Percentiles rank a stretch among this genome's conserved stretches.
These are phyloP conservation scores for Periconia digitata DNA, from an alignment of 2,329 filamentous ascomycete species.

Conservation along the genomic window DNA sequence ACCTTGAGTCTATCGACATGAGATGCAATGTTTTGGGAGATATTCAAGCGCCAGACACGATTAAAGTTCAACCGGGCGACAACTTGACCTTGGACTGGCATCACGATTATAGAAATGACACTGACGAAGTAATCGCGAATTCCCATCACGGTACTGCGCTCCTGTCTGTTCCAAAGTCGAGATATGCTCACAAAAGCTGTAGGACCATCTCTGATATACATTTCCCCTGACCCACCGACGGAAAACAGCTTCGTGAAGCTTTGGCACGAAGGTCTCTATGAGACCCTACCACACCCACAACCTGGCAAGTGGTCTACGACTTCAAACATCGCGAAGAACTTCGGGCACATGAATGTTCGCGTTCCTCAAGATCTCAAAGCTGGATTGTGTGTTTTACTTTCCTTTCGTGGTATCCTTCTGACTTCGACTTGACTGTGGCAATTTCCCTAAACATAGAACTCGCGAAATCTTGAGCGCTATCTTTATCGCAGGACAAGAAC, in stretches of 20 bases:
- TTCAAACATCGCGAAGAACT: constrained; percentile 22
- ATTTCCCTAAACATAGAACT: too few relatives aligned
- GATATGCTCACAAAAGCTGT: background rate
- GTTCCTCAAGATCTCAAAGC: constrained; percentile 40
- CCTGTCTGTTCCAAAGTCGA: background rate
- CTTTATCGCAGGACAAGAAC: too few relatives aligned
- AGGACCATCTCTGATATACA: constrained; percentile 45
- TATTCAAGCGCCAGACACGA: constrained; percentile 38
- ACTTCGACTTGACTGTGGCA: too few relatives aligned
- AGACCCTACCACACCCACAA: constrained; percentile 31
- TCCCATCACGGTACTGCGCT: constrained; percentile 22
- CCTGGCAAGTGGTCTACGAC: constrained; percentile 40
- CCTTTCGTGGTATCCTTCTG: background rate
- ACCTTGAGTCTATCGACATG: constrained; percentile 42
- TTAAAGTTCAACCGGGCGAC: constrained; percentile 40
- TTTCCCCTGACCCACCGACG: constrained; percentile 42
- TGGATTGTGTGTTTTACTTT: constrained; percentile 29
- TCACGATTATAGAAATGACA: constrained; percentile 38
- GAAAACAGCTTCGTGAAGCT: constrained; percentile 45
- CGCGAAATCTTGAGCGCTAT: too few relatives aligned
- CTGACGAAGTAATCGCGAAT: constrained; percentile 37
- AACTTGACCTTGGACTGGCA: constrained; percentile 45
- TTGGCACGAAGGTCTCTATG: constrained; percentile 42
- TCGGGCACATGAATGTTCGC: constrained; percentile 30
- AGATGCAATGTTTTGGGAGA: constrained; percentile 46